Percentiles rank a stretch among this genome's conserved stretches.
Conservation (phyloP, 495 filamentous ascomycete genomes). For the Penicillium fimorum region DNA sequence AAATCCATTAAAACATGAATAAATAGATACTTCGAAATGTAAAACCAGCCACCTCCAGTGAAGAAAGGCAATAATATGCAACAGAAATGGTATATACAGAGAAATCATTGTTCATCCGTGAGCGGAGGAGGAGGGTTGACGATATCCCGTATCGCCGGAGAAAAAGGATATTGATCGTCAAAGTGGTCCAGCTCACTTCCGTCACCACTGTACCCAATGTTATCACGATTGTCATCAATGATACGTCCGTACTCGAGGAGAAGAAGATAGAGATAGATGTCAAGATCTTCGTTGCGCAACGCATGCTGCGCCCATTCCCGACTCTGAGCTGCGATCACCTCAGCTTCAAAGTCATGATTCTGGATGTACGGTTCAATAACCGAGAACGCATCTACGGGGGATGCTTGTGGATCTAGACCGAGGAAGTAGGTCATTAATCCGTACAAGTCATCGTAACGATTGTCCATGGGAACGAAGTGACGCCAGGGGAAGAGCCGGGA, state of each 20-base stretch:
- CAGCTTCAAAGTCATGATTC: slow-evolving; percentile 57
- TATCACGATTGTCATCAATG: slow-evolving; percentile 62
- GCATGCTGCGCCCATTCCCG: slow-evolving; percentile 67
- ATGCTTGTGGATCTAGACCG: slow-evolving; percentile 40
- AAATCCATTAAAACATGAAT: slow-evolving; percentile 1
- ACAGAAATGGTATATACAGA: not conserved
- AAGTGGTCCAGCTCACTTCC: slow-evolving; percentile 30
- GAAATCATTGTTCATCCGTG: not conserved
- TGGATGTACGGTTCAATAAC: slow-evolving; percentile 15
- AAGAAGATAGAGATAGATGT: slow-evolving; percentile 66
- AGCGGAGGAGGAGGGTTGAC: slow-evolving; percentile 3
- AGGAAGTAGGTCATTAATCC: slow-evolving; percentile 79
- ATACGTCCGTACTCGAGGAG: slow-evolving; percentile 71
- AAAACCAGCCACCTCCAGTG: not conserved
- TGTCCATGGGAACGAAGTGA: slow-evolving; percentile 85
- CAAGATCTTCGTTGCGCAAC: slow-evolving; percentile 69
- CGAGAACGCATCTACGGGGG: slow-evolving; percentile 3
- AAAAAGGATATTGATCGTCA: slow-evolving; percentile 21
- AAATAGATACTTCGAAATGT: not conserved
- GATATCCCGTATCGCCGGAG: slow-evolving; percentile 9
- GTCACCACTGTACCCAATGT: slow-evolving; percentile 62
- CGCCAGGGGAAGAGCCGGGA: slow-evolving; percentile 66
- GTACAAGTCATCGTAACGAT: slow-evolving; percentile 71
- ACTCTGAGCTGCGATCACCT: slow-evolving; percentile 60
- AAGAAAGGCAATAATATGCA: not conserved